Conservation (phyloP, 805 yeast species). For the Metschnikowia cerradonensis region DNA sequence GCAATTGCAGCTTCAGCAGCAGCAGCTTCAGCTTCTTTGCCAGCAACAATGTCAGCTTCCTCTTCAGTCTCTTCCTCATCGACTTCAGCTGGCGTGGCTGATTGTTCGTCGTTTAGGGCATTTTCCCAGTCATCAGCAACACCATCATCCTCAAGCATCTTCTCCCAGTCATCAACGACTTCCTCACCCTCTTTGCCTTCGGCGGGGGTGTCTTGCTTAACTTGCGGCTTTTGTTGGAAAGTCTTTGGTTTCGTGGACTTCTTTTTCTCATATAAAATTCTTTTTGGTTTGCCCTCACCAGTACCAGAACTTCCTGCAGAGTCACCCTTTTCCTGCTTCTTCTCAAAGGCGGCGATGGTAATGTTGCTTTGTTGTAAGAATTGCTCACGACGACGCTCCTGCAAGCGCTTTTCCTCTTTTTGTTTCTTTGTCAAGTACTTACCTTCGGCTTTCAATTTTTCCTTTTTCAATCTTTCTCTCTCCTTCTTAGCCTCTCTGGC, state of each 20-base stretch:
- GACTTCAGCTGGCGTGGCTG: constrained; percentile 15
- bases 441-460: constrained; percentile 94
- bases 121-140: constrained; percentile 51
- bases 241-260: constrained; percentile 51
- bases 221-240: constrained; percentile 24
- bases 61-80: constrained; percentile 16
- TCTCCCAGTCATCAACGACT: constrained; percentile 21
- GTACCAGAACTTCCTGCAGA: constrained; percentile 20
- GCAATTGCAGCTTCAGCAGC: constrained; percentile 16
- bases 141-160: constrained; percentile 36
- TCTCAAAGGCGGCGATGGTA: constrained; percentile 67
- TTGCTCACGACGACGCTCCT: constrained; percentile 87
- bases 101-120: constrained; percentile 23
- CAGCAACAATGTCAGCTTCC: constrained; percentile 14
- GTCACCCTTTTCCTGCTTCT: constrained; percentile 11
- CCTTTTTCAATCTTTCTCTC: constrained; percentile 79
- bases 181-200: constrained; percentile 24
- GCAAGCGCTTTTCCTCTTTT: constrained; percentile 81
- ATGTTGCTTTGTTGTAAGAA: constrained; percentile 71
- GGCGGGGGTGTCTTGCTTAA: constrained; percentile 7
- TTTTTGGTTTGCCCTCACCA: constrained; percentile 49
- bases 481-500: constrained; percentile 70
- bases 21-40: constrained; percentile 4
- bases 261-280: constrained; percentile 67
- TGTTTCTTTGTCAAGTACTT: constrained; percentile 91